Conservation (phyloP, 2,329 filamentous ascomycete species). For the Aspergillus sojae region DNA sequence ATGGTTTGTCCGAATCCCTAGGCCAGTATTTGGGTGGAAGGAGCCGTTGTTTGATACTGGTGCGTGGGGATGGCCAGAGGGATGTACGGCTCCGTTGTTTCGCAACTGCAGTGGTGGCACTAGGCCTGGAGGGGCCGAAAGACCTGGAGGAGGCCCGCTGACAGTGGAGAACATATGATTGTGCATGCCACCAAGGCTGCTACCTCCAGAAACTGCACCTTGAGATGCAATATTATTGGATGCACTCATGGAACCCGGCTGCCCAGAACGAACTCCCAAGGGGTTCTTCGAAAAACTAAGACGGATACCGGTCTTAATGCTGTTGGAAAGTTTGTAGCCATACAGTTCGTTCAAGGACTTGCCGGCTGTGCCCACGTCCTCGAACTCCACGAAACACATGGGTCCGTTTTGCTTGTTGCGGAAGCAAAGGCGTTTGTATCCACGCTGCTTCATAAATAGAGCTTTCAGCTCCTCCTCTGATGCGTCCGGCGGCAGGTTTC, state of each 20-base stretch:
- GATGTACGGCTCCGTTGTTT: slow-evolving; percentile 36
- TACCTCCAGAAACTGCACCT: slow-evolving; percentile 60
- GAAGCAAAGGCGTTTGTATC: slow-evolving; percentile 94
- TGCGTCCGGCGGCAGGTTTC: slow-evolving; percentile 90
- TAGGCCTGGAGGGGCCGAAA: slow-evolving; percentile 74
- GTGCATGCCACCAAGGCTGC: slow-evolving; percentile 57
- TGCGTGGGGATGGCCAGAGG: slow-evolving; percentile 31
- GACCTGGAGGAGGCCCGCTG: slow-evolving; percentile 78
- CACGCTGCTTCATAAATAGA: slow-evolving; percentile 88
- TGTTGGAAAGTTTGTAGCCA: slow-evolving; percentile 83
- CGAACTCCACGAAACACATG: slow-evolving; percentile 99
- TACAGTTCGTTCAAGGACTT: slow-evolving; percentile 90
- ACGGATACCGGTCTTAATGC: slow-evolving; percentile 89
- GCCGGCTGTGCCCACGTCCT: slow-evolving; percentile 88
- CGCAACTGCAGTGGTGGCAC: slow-evolving; percentile 43
- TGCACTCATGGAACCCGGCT: slow-evolving; percentile 58
- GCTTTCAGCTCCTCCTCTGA: slow-evolving; percentile 94
- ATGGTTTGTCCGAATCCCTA: slow-evolving; percentile 41
- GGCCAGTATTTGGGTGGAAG: slow-evolving; percentile 40
- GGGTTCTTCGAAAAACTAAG: slow-evolving; percentile 98
- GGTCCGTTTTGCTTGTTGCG: slow-evolving; percentile 92
- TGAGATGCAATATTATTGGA: slow-evolving; percentile 55
- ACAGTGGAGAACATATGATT: slow-evolving; percentile 67
- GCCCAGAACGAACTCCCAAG: slow-evolving; percentile 82
- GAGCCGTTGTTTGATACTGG: slow-evolving; percentile 32